Base-by-base conservation (phyloP, 108 stramenopile genomes). In the Nitzschia sp. region DNA sequence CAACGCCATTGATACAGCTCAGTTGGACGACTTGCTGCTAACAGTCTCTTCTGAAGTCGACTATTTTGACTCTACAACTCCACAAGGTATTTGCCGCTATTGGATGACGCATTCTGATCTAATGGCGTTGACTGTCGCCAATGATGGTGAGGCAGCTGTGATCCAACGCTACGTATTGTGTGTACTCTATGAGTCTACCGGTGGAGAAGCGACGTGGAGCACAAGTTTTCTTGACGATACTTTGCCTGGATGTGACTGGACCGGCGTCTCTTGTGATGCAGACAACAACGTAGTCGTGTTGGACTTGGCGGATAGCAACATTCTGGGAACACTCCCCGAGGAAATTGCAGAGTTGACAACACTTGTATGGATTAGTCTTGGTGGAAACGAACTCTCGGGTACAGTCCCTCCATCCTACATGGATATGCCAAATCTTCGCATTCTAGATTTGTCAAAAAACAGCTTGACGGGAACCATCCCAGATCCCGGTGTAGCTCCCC, bases 381-480 rank as follows among this genome's bases (percentile, higher is more conserved):
- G 56, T 29, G 53, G 51, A 8, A 78, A 78, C 53, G 44, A 55
- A 34, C 63, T 78, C 46, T 57, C 43, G 0, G 77, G 77, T 3
- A 57, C 60, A 2, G 56, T 78, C 26, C 77, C 77, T 19, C 42
- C 42, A 19, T 48, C 52, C 12, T 63, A 70, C 0, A 34, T 65
- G 63, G 29, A 65, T 22, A 34, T 51, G 8, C 50, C 50, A 8
- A 38, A 29, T 0, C 50, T 53, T 51, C 1, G 7, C 20, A 22
- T 14, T 25, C 14, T 53, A 6, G 63, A 53, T 52, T 52, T 65
- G 63, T 51, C 63, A 15, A 52, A 21, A 3, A 83, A 83, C 52
- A 14, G 65, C 7, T 41, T 79, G 24, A 63, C 62, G 9, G 78
- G 71, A 10, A 57, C 34, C 20, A 69, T 83, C 51, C 82, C 82